Evolutionary conservation across 345 rosid genomes (phyloP), one percentile per base, ranked within the genome.

Genomic region (Kandelia obovata): DNA sequence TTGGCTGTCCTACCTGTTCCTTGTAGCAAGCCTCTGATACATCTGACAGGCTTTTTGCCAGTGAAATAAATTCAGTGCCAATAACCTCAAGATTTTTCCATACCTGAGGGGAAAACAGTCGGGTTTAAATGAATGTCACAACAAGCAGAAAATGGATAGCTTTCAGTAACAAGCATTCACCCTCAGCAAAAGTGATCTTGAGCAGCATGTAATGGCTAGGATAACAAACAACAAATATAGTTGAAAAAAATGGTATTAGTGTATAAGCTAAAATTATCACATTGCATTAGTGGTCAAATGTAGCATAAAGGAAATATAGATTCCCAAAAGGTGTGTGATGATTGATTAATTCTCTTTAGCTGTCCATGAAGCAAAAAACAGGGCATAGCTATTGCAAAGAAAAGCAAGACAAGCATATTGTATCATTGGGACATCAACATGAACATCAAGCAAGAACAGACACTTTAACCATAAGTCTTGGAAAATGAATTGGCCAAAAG

Each of bases 11-110:
- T 83, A 95, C 98, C 84, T 86, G 89, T 73, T 80, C 85, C 39
- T 68, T 64, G 70, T 61, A 88, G 64, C 82, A 80, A 34, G 77
- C 52, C 74, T 53, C 77, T 73, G 99, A 83, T 58, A 88, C 52
- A 73, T 87, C 92, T 37, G 82, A 71, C 25, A 95, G 92, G 65
- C 85, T 77, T 75, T 81, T 86, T 57, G 96, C 81, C 56, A 92
- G 86, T 69, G 89, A 84, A 59, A 81, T 74, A 79, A 95, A 82
- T 81, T 87, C 91, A 56, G 80, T 76, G 66, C 96, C 98, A 75
- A 90, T 68, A 16, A 60, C 83, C 69, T 87, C 83, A 67, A 95
- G 77, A 58, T 86, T 87, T 69, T 66, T 67, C 77, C 77, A 73
- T 9, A 73, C 32, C 77, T 73, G 67, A 7, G 5, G 53, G 53